phyloP scores from a whole-genome alignment of 1,284 basidiomycete genomes.

The Tilletia caries region DNA sequence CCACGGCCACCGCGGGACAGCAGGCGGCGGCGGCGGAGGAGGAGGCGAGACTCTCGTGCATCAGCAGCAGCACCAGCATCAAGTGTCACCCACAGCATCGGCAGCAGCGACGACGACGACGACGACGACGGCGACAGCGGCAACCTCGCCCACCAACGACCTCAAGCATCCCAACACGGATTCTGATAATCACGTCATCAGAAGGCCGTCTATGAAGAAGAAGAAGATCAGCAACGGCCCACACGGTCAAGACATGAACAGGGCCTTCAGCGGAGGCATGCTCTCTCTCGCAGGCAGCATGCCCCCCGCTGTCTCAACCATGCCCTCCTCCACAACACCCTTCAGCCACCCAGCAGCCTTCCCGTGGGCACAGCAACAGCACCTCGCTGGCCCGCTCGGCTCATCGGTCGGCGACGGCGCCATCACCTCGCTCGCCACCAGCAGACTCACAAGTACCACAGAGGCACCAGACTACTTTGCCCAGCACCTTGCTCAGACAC shows the following conservation, averaged over 20 bases:
- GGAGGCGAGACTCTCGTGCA: too few species aligned
- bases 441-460: background rate
- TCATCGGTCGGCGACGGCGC: background rate
- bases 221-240: too few species aligned
- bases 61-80: background rate
- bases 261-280: too few species aligned
- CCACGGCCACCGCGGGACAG: too few species aligned
- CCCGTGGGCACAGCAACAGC: background rate
- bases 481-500: background rate
- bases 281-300: background rate
- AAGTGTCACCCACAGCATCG: background rate
- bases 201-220: too few species aligned
- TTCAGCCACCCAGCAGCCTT: slow-evolving; percentile 5
- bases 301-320: background rate
- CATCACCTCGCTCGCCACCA: background rate
- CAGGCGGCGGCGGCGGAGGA: too few species aligned
- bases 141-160: too few species aligned
- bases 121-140: background rate
- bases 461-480: slow-evolving; percentile 14
- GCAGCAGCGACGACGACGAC: background rate
- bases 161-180: too few species aligned
- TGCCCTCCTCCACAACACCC: background rate
- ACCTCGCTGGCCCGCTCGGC: background rate
- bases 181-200: too few species aligned
- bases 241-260: too few species aligned